Conservation (phyloP, 495 filamentous ascomycete genomes). For the Penicillium macrosclerotiorum region DNA sequence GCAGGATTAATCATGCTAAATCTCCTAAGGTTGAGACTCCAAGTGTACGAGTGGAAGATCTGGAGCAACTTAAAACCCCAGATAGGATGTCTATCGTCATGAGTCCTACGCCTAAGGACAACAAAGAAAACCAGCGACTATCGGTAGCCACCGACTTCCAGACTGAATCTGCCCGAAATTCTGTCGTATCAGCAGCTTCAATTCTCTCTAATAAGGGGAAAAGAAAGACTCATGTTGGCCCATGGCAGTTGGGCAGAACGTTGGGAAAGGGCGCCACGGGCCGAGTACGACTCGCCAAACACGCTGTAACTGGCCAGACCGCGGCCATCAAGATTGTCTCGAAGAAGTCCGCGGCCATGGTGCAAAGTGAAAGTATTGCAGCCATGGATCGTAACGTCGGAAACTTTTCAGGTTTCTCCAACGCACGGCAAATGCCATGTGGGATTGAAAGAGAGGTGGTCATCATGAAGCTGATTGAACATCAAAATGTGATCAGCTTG, state of each 20-base stretch:
- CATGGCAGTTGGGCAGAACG: slow-evolving; percentile 86
- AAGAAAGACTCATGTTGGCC: slow-evolving; percentile 77
- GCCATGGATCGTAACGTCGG: slow-evolving; percentile 61
- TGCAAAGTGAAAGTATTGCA: slow-evolving; percentile 73
- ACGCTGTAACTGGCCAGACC: slow-evolving; percentile 67
- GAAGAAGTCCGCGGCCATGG: slow-evolving; percentile 66
- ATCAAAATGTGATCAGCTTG: slow-evolving; percentile 86
- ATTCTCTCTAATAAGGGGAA: slow-evolving; percentile 58
- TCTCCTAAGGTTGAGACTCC: slow-evolving; percentile 26
- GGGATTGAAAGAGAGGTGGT: slow-evolving; percentile 90
- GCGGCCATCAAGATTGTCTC: slow-evolving; percentile 94
- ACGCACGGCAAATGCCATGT: slow-evolving; percentile 69
- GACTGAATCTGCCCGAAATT: slow-evolving; percentile 61
- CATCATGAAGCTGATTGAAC: slow-evolving; percentile 93
- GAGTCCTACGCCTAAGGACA: slow-evolving; percentile 31
- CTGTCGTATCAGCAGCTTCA: slow-evolving; percentile 68
- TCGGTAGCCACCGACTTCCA: slow-evolving; percentile 53
- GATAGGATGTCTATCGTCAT: slow-evolving; percentile 40
- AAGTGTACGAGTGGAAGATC: slow-evolving; percentile 20
- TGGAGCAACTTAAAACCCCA: slow-evolving; percentile 28
- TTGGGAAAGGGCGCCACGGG: slow-evolving; percentile 84
- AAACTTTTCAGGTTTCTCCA: slow-evolving; percentile 30
- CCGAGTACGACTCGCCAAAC: slow-evolving; percentile 76
- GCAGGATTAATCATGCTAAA: slow-evolving; percentile 42
- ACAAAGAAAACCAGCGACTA: slow-evolving; percentile 51